Percentiles rank a stretch among this genome's conserved stretches.
Conservation (phyloP, 108 stramenopile genomes). For the Cyclostephanos invisitatus region DNA sequence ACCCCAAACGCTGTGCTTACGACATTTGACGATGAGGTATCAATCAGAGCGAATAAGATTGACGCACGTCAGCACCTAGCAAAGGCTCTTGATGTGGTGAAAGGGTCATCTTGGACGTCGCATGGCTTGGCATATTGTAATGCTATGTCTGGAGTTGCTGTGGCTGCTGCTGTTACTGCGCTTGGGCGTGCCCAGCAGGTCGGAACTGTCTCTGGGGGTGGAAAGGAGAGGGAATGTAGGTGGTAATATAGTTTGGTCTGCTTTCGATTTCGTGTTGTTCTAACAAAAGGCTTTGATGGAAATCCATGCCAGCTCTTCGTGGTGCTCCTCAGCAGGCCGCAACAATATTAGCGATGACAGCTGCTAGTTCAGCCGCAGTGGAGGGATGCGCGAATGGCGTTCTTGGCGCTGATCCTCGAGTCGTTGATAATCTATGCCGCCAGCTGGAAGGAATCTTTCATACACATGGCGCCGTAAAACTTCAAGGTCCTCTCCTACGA, state of each 20-base stretch:
- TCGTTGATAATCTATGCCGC: conserved; percentile 57
- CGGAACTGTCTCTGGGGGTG: conserved; percentile 53
- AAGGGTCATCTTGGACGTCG: conserved; percentile 30
- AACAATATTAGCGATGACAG: conserved; percentile 64
- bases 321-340: conserved; percentile 65
- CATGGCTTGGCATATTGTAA: conserved; percentile 41
- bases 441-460: conserved; percentile 56
- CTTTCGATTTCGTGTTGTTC: not conserved
- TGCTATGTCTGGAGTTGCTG: conserved; percentile 70
- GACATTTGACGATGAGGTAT: conserved; percentile 76
- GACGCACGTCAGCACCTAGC: conserved; percentile 29
- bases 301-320: conserved; percentile 42
- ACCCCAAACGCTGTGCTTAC: conserved; percentile 59
- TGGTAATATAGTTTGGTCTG: not conserved
- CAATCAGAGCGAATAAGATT: conserved; percentile 57
- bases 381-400: conserved; percentile 59
- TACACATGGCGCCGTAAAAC: conserved; percentile 72
- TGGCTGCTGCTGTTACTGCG: conserved; percentile 67
- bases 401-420: conserved; percentile 69
- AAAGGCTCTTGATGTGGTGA: conserved; percentile 32
- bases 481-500: conserved; percentile 63
- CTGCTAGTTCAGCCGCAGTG: conserved; percentile 67
- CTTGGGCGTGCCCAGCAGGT: conserved; percentile 61
- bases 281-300: not conserved
- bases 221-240: conserved; percentile 66